phyloP scores from a whole-genome alignment of 2,329 filamentous ascomycete genomes.

The Colletotrichum gigasporum region DNA sequence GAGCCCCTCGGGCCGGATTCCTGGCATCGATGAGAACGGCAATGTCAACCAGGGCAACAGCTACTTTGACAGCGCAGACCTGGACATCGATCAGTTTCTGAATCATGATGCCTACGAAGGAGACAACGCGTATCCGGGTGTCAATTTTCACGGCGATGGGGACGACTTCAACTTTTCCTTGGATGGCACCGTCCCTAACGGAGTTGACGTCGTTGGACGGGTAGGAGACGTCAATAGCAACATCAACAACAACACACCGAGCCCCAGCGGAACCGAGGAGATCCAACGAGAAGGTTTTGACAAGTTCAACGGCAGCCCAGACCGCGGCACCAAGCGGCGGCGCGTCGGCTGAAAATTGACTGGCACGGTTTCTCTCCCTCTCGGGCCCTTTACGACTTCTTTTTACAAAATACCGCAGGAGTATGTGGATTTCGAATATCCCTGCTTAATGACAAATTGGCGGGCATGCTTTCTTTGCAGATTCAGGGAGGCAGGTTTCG shows the following conservation, averaged over 20 bases:
- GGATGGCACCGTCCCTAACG: constrained; percentile 42
- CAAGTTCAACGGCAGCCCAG: constrained; percentile 36
- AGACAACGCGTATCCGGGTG: constrained; percentile 51
- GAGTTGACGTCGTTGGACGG: constrained; percentile 38
- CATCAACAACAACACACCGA: constrained; percentile 55
- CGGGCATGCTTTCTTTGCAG: constrained; percentile 4
- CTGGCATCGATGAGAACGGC: constrained; percentile 66
- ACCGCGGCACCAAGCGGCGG: constrained; percentile 47
- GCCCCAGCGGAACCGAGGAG: constrained; percentile 60
- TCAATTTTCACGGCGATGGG: constrained; percentile 51
- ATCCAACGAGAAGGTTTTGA: constrained; percentile 54
- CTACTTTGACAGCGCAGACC: constrained; percentile 47
- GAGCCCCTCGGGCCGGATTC: constrained; percentile 81
- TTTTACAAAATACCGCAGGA: neutral
- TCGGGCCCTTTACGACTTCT: neutral
- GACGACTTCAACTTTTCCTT: constrained; percentile 63
- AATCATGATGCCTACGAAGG: constrained; percentile 52
- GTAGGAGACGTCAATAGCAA: too few relatives aligned
- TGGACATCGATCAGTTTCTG: constrained; percentile 62
- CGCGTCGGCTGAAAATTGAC: constrained; percentile 38
- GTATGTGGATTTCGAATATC: neutral
- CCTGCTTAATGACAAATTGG: constrained; percentile 18
- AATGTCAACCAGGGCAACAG: constrained; percentile 37
- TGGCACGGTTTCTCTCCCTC: too few relatives aligned
- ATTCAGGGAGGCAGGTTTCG: constrained; percentile 7